phyloP scores from a whole-genome alignment of 352 stramenopile species.

The Phytophthora palmivora region DNA sequence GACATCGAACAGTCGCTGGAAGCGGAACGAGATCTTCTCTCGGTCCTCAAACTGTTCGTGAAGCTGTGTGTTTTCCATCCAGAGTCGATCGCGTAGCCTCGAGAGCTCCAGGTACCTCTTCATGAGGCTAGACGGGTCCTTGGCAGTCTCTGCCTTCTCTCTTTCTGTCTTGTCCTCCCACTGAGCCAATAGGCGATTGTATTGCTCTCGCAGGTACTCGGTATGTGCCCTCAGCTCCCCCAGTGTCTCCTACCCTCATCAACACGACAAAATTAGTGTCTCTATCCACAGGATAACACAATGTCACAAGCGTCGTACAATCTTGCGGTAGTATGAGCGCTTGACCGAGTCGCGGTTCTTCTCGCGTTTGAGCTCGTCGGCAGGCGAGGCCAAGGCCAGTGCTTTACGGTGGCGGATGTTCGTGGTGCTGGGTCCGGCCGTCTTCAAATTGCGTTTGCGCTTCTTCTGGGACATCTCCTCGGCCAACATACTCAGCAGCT shows the following conservation, averaged over 20 bases:
- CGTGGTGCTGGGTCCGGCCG: conserved; percentile 25
- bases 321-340: conserved; percentile 62
- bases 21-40: conserved; percentile 59
- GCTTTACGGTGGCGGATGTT: conserved; percentile 37
- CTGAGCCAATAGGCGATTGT: conserved; percentile 49
- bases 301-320: conserved; percentile 30
- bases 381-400: conserved; percentile 29
- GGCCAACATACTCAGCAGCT: conserved; percentile 48
- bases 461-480: conserved; percentile 54
- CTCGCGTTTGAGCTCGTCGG: conserved; percentile 56
- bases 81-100: conserved; percentile 54
- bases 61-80: conserved; percentile 61
- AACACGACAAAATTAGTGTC: not conserved
- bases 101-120: conserved; percentile 56
- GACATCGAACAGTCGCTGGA: conserved; percentile 63
- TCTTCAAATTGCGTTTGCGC: conserved; percentile 43
- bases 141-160: conserved; percentile 37
- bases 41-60: conserved; percentile 60
- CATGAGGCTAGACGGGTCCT: conserved; percentile 49
- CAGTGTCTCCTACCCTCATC: conserved; percentile 45
- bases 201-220: conserved; percentile 55
- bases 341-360: conserved; percentile 68
- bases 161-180: conserved; percentile 51
- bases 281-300: not conserved
- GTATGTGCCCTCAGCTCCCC: conserved; percentile 50